phyloP scores from a whole-genome alignment of 176 grass and related monocot genomes.

The Dendrocalamus sinicus region DNA sequence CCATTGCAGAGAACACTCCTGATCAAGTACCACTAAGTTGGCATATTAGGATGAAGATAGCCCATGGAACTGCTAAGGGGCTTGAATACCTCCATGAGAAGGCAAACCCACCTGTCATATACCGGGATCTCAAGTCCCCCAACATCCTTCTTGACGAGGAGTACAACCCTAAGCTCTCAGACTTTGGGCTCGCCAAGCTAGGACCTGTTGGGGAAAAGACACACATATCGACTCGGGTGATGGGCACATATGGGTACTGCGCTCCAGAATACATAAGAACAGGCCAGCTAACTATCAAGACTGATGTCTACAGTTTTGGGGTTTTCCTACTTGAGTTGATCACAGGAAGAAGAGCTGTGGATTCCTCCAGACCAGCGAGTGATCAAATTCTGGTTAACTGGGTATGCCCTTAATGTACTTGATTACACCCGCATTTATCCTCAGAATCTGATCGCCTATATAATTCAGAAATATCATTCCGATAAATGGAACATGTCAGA shows the following conservation, averaged over 20 bases:
- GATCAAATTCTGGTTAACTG: conserved; percentile 84
- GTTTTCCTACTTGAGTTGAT: conserved; percentile 87
- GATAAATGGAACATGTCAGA: conserved; percentile 27
- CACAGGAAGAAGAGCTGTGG: conserved; percentile 79
- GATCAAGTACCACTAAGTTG: conserved; percentile 73
- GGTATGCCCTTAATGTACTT: conserved; percentile 49
- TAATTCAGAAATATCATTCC: not conserved
- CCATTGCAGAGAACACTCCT: conserved; percentile 54
- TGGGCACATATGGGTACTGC: conserved; percentile 90
- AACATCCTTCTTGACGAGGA: conserved; percentile 81
- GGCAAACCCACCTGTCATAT: conserved; percentile 68
- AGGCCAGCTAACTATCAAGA: conserved; percentile 73
- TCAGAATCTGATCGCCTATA: not conserved
- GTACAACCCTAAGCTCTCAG: conserved; percentile 84
- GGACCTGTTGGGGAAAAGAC: conserved; percentile 52
- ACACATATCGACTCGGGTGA: conserved; percentile 67
- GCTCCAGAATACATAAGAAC: conserved; percentile 81
- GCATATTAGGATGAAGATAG: conserved; percentile 88
- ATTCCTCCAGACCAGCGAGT: conserved; percentile 51
- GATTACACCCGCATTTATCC: conserved; percentile 11
- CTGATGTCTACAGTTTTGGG: conserved; percentile 88
- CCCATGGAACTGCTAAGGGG: conserved; percentile 74
- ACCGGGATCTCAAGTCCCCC: conserved; percentile 84
- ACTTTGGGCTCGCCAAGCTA: conserved; percentile 84
- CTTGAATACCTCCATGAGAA: conserved; percentile 91